These are phyloP conservation scores for Wallacemonas sp. DNA, from an alignment of 208 protist species.

Conservation along the genomic window DNA sequence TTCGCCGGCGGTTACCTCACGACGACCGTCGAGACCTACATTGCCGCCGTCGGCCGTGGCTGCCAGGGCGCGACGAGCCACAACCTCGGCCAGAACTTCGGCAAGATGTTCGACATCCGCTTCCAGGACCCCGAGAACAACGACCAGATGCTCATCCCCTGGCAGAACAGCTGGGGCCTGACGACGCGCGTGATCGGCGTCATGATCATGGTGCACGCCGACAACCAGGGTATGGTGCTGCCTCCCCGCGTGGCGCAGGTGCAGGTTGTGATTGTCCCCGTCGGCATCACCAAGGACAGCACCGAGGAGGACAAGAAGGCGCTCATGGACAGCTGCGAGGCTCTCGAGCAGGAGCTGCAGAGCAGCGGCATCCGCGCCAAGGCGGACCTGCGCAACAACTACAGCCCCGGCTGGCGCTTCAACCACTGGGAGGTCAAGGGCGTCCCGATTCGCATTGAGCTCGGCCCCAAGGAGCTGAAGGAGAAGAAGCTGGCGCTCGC, in stretches of 20 bases:
- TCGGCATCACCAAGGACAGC: slow-evolving; percentile 89
- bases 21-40: slow-evolving; percentile 98
- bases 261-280: slow-evolving; percentile 95
- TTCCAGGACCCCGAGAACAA: slow-evolving; percentile 93
- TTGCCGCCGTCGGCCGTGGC: slow-evolving; percentile 95
- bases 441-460: slow-evolving; percentile 97
- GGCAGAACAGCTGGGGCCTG: slow-evolving; percentile 99
- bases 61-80: slow-evolving; percentile 97
- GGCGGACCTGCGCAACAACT: slow-evolving; percentile 94
- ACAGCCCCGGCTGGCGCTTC: slow-evolving; percentile 98
- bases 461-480: slow-evolving; percentile 97
- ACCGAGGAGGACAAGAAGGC: slow-evolving; percentile 47
- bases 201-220: slow-evolving; percentile 99
- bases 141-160: slow-evolving; percentile 89
- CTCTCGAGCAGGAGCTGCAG: slow-evolving; percentile 66
- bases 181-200: slow-evolving; percentile 98
- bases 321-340: slow-evolving; percentile 57
- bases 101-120: slow-evolving; percentile 97
- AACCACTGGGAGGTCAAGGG: slow-evolving; percentile 98
- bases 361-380: slow-evolving; percentile 83
- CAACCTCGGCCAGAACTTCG: slow-evolving; percentile 98
- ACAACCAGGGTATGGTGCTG: slow-evolving; percentile 98
- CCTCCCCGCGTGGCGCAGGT: slow-evolving; percentile 96
- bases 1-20: slow-evolving; percentile 98
- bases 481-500: slow-evolving; percentile 52